phyloP scores from a whole-genome alignment of 1,284 basidiomycete genomes.

The Austropuccinia psidii region DNA sequence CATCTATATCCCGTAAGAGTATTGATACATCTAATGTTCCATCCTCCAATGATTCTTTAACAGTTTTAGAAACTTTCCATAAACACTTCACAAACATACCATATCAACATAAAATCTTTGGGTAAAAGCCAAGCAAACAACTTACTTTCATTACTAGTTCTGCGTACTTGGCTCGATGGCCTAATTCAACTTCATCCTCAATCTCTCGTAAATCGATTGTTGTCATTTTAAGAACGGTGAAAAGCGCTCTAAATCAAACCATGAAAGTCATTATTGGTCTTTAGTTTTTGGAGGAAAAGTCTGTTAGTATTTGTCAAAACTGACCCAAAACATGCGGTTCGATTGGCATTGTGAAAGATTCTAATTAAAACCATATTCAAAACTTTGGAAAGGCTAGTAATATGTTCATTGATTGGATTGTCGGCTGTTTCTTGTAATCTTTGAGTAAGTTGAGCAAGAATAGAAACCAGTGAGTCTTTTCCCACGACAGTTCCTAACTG shows the following conservation, averaged over 20 bases:
- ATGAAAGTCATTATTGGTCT: background rate
- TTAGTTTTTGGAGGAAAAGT: background rate
- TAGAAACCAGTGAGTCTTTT: constrained; percentile 64
- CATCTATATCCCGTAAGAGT: constrained; percentile 86
- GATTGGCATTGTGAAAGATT: constrained; percentile 78
- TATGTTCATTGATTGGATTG: constrained; percentile 44
- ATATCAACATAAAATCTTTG: constrained; percentile 1
- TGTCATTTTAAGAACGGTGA: constrained; percentile 75
- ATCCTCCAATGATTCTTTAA: constrained; percentile 80
- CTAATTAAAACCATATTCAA: constrained; percentile 97
- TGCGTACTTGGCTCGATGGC: constrained; percentile 65
- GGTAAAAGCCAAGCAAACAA: background rate
- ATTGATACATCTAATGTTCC: constrained; percentile 73
- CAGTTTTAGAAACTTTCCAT: constrained; percentile 93
- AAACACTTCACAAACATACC: constrained; percentile 59
- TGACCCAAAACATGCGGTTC: constrained; percentile 85
- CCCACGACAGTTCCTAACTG: constrained; percentile 72
- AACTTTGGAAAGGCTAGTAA: constrained; percentile 65
- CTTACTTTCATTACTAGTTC: constrained; percentile 78
- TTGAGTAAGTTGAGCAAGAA: constrained; percentile 78
- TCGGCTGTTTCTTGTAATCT: constrained; percentile 83
- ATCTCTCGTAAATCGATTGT: constrained; percentile 70
- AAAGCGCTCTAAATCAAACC: constrained; percentile 55
- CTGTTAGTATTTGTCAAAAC: constrained; percentile 43
- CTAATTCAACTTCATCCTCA: constrained; percentile 42